A percentile compares a stretch with the other conserved stretches of the same genome.
phyloP scores from a whole-genome alignment of 495 filamentous ascomycete species.

The Aspergillus bertholletiae region DNA sequence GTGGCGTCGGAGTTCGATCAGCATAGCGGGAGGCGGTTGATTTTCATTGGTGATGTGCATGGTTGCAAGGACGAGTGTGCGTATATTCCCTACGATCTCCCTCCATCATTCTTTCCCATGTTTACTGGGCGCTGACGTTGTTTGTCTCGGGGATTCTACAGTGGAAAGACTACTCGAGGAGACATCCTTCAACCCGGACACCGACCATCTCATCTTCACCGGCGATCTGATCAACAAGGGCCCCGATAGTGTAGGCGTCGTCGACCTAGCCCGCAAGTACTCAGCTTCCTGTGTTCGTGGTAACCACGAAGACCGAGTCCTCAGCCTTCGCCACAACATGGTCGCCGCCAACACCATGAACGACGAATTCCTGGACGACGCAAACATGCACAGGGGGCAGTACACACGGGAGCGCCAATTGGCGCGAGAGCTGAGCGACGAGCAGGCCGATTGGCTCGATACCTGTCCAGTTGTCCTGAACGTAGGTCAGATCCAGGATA shows the following conservation, averaged over 20 bases:
- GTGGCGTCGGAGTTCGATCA: neutral
- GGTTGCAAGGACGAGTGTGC: slow-evolving; percentile 66
- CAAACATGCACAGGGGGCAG: slow-evolving; percentile 14
- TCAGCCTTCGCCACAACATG: slow-evolving; percentile 50
- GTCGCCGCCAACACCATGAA: slow-evolving; percentile 17
- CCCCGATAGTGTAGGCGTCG: slow-evolving; percentile 74
- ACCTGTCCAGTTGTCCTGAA: slow-evolving; percentile 71
- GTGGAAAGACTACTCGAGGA: slow-evolving; percentile 66
- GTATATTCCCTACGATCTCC: slow-evolving; percentile 14
- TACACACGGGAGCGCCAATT: slow-evolving; percentile 41
- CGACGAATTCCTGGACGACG: slow-evolving; percentile 10
- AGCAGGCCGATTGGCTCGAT: slow-evolving; percentile 68
- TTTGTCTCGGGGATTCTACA: slow-evolving; percentile 16
- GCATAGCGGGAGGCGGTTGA: slow-evolving; percentile 39
- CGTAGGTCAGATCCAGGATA: slow-evolving; percentile 52
- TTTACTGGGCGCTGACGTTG: slow-evolving; percentile 2
- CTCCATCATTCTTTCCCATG: neutral
- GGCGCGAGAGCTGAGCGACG: slow-evolving; percentile 48
- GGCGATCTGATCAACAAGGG: slow-evolving; percentile 90
- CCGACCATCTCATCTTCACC: slow-evolving; percentile 76
- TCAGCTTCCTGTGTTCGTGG: slow-evolving; percentile 79
- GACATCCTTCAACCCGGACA: slow-evolving; percentile 54
- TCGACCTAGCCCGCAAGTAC: slow-evolving; percentile 66
- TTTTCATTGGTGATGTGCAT: slow-evolving; percentile 89
- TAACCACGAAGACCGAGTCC: slow-evolving; percentile 86